A percentile compares a stretch with the other conserved stretches of the same genome.
Conservation (phyloP, 148 eudicot species). For the Heliamphora exappendiculata region DNA sequence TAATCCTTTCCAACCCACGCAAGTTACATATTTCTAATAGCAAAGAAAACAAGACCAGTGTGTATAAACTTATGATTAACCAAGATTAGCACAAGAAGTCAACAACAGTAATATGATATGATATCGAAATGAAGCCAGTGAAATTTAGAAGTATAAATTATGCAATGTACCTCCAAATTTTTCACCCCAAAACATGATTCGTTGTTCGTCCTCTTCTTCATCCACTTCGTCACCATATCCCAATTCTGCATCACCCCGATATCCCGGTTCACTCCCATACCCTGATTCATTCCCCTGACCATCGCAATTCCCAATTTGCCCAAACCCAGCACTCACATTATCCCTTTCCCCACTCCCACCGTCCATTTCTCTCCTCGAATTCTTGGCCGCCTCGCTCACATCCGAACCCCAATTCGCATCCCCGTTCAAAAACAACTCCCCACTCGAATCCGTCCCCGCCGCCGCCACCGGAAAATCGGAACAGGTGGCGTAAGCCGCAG, state of each 20-base stretch:
- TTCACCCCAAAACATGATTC: conserved; percentile 59
- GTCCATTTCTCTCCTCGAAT: conserved; percentile 33
- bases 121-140: neutral
- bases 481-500: conserved; percentile 51
- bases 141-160: neutral
- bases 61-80: neutral
- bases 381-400: conserved; percentile 53
- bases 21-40: neutral
- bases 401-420: conserved; percentile 65
- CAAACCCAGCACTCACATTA: conserved; percentile 30
- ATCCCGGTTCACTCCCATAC: conserved; percentile 79
- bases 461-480: conserved; percentile 73
- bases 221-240: conserved; percentile 74
- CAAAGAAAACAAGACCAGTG: neutral
- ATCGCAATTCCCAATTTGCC: conserved; percentile 34
- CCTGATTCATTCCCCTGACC: conserved; percentile 61
- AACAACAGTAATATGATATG: neutral
- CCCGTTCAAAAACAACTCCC: conserved; percentile 62
- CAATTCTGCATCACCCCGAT: conserved; percentile 74
- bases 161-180: conserved; percentile 44
- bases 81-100: neutral
- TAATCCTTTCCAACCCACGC: neutral
- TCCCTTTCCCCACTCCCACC: conserved; percentile 43
- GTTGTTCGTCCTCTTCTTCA: conserved; percentile 69
- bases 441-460: conserved; percentile 75